These are phyloP conservation scores for Kockiozyma suomiensis DNA, from an alignment of 805 yeast species.

Conservation along the genomic window DNA sequence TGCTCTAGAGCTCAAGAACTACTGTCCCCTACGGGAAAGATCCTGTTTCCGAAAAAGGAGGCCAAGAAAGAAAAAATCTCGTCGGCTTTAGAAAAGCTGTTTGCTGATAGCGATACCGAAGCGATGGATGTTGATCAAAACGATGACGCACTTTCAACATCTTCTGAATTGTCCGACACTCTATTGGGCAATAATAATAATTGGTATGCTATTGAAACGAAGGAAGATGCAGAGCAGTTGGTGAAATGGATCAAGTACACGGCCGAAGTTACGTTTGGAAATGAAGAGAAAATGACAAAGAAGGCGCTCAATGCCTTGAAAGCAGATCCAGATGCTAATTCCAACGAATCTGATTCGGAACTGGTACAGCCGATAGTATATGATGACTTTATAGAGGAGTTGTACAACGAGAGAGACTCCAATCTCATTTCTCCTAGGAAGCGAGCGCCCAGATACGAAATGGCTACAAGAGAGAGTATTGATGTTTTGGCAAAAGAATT, in stretches of 20 bases:
- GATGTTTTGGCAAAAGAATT: constrained; percentile 19
- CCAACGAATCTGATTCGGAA: not conserved
- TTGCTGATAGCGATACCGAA: not conserved
- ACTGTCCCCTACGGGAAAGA: constrained; percentile 32
- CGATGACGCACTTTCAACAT: constrained; percentile 18
- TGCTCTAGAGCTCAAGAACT: constrained; percentile 31
- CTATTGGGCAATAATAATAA: constrained; percentile 29
- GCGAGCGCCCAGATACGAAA: constrained; percentile 8
- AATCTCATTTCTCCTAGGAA: constrained; percentile 3
- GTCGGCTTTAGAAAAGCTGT: not conserved
- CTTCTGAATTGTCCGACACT: constrained; percentile 25
- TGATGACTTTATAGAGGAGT: constrained; percentile 24
- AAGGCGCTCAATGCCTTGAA: not conserved
- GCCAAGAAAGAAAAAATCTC: constrained; percentile 3
- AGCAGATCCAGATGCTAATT: not conserved
- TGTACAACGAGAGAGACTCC: constrained; percentile 1
- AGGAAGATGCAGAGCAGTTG: constrained; percentile 29
- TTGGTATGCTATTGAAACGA: constrained; percentile 27
- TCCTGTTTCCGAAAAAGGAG: constrained; percentile 23
- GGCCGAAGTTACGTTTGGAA: constrained; percentile 8
- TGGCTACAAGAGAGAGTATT: constrained; percentile 22
- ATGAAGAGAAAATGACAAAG: not conserved
- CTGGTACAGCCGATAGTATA: not conserved
- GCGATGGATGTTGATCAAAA: not conserved
- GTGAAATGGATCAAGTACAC: constrained; percentile 23